Base-by-base conservation (phyloP, 768 basidiomycete genomes). In the Pholiota microspora region DNA sequence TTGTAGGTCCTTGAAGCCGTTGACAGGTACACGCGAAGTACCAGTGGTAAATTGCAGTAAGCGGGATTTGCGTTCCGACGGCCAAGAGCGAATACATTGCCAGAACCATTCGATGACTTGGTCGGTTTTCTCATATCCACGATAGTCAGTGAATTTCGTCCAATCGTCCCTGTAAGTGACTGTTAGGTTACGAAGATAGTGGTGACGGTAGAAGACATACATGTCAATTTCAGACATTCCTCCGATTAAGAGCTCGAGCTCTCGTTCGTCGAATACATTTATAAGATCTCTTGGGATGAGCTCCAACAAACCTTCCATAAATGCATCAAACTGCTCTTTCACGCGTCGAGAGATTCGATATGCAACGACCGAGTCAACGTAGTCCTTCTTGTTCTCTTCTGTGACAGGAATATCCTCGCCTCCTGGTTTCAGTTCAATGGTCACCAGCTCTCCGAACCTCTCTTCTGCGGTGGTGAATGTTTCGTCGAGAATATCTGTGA, bases 101-200 rank as follows among this genome's bases (percentile, higher is more conserved):
- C 94, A 95, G 78, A 96, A 96, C 94, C 94, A 95, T 64, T 92
- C 88, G 59, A 95, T 92, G 56, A 91, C 88, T 65, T 90, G 85
- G 65, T 92, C 91, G 3, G 84, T 87, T 75, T 89, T 89, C 64
- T 88, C 85, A 65, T 91, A 92, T 4, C 89, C 87, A 49, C 92
- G 86, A 67, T 95, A 95, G 65, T 95, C 94, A 16, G 94, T 96
- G 71, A 91, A 92, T 64, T 93, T 92, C 62, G 86, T 89, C 93
- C 93, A 94, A 64, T 94, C 92, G 61, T 94, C 90, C 74, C 85
- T 86, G 45, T 25, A 31, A n/a, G n/a, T n/a, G n/a, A n/a, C n/a
- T n/a, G n/a, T n/a, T n/a, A n/a, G n/a, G n/a, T n/a, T n/a, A n/a
- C n/a, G n/a, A n/a, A n/a, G n/a, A n/a, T n/a, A n/a, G n/a, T n/a